A percentile compares a stretch with the other conserved stretches of the same genome.
These are phyloP conservation scores for Fusarium chlamydosporum DNA, from an alignment of 2,329 filamentous ascomycete species.

Conservation along the genomic window DNA sequence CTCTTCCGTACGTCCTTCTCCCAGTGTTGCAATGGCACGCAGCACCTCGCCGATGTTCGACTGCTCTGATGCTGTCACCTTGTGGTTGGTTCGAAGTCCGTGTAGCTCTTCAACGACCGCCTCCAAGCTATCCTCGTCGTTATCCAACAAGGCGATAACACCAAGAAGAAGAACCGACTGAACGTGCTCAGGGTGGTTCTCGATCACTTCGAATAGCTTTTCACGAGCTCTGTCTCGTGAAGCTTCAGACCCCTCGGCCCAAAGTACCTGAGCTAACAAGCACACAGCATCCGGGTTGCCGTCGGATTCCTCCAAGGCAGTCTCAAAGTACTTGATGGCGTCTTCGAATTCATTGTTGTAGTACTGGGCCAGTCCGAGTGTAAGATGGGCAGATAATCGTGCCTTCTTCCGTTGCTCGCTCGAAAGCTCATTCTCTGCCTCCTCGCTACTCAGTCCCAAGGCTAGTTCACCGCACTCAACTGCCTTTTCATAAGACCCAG, in stretches of 20 bases:
- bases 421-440: constrained; percentile 75
- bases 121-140: constrained; percentile 82
- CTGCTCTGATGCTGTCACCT: constrained; percentile 74
- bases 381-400: constrained; percentile 86
- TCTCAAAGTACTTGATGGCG: constrained; percentile 83
- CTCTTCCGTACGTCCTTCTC: constrained; percentile 63
- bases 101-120: constrained; percentile 86
- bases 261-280: constrained; percentile 89
- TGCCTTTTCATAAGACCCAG: constrained; percentile 74
- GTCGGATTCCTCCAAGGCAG: constrained; percentile 81
- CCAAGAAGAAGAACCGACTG: constrained; percentile 85
- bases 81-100: constrained; percentile 76
- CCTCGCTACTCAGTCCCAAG: constrained; percentile 81
- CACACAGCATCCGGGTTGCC: constrained; percentile 87
- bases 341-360: constrained; percentile 75
- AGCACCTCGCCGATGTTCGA: constrained; percentile 80
- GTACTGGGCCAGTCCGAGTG: constrained; percentile 86
- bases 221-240: constrained; percentile 83
- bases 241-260: constrained; percentile 84
- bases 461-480: constrained; percentile 85
- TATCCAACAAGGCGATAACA: constrained; percentile 84
- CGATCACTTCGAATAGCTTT: constrained; percentile 84
- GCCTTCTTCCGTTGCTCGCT: constrained; percentile 76
- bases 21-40: constrained; percentile 76
- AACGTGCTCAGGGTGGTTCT: constrained; percentile 80